These are phyloP conservation scores for Jimgerdemannia lactiflua DNA, from an alignment of 192 early-diverging fungal genomes.

Conservation along the genomic window DNA sequence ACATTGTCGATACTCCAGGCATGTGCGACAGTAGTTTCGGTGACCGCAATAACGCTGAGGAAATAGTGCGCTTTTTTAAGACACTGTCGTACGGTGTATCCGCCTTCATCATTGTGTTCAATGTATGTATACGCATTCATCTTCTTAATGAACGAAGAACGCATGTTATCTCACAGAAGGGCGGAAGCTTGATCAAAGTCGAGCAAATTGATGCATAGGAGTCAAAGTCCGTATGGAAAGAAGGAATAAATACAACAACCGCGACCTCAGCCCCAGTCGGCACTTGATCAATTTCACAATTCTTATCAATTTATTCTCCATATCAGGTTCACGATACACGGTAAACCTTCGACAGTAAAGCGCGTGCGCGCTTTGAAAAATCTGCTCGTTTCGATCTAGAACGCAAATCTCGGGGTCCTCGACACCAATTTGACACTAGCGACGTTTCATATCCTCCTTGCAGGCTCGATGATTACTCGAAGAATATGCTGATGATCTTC, in stretches of 20 bases:
- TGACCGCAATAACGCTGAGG: conserved; percentile 40
- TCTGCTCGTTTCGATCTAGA: no score
- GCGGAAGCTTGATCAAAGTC: background rate
- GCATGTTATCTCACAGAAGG: conserved; percentile 9
- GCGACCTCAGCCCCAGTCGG: no score
- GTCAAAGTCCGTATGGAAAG: conserved; percentile 13
- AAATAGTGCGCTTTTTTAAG: conserved; percentile 47
- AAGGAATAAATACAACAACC: background rate
- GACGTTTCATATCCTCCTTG: background rate
- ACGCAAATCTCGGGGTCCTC: no score
- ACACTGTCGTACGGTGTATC: conserved; percentile 46
- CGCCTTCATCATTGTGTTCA: conserved; percentile 49
- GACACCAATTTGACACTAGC: background rate
- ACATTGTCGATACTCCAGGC: conserved; percentile 41
- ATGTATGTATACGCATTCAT: conserved; percentile 25
- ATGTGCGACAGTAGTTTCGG: conserved; percentile 42
- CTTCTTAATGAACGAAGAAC: conserved; percentile 18
- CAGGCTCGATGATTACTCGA: conserved; percentile 45
- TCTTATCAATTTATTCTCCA: background rate
- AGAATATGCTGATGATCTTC: conserved; percentile 48
- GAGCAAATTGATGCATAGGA: background rate
- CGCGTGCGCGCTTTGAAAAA: no score
- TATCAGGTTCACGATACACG: background rate
- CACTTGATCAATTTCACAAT: no score
- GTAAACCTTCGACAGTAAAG: background rate